Percentiles rank a stretch among this genome's conserved stretches.
Evolutionary conservation across 352 stramenopile genomes (phyloP).

Genomic region (Nothophytophthora sp.): DNA sequence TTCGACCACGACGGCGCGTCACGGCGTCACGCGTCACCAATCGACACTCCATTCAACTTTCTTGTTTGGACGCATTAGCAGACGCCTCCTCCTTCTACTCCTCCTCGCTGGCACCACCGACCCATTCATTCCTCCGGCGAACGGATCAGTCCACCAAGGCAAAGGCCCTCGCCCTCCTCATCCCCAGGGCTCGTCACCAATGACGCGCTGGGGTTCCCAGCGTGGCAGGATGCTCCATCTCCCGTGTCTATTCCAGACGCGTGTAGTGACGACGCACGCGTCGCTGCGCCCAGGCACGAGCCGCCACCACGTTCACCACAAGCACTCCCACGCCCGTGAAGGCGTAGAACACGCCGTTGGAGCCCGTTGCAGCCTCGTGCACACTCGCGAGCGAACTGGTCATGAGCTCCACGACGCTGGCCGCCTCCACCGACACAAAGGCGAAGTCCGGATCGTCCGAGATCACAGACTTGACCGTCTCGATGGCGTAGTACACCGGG

Average conservation of each 20-base stretch:
- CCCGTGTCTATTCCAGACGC: slow-evolving; percentile 42
- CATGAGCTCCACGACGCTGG: slow-evolving; percentile 16
- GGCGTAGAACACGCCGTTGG: slow-evolving; percentile 35
- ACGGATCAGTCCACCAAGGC: too few species aligned
- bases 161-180: too few species aligned
- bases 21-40: too few species aligned
- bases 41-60: too few species aligned
- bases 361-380: slow-evolving; percentile 18
- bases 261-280: slow-evolving; percentile 57
- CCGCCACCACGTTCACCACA: slow-evolving; percentile 43
- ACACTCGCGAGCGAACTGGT: slow-evolving; percentile 32
- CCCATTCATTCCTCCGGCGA: too few species aligned
- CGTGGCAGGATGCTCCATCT: too few species aligned
- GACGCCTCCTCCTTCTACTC: too few species aligned
- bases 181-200: too few species aligned
- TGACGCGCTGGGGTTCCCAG: too few species aligned
- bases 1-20: too few species aligned
- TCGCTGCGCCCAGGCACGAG: slow-evolving; percentile 44
- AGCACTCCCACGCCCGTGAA: slow-evolving; percentile 37
- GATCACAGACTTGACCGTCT: slow-evolving; percentile 25
- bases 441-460: slow-evolving; percentile 36
- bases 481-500: slow-evolving; percentile 31
- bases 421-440: slow-evolving; percentile 17
- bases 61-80: too few species aligned
- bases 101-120: too few species aligned